A percentile compares a stretch with the other conserved stretches of the same genome.
Evolutionary conservation across 768 basidiomycete genomes (phyloP).

Genomic region (Mycena rebaudengoi): DNA sequence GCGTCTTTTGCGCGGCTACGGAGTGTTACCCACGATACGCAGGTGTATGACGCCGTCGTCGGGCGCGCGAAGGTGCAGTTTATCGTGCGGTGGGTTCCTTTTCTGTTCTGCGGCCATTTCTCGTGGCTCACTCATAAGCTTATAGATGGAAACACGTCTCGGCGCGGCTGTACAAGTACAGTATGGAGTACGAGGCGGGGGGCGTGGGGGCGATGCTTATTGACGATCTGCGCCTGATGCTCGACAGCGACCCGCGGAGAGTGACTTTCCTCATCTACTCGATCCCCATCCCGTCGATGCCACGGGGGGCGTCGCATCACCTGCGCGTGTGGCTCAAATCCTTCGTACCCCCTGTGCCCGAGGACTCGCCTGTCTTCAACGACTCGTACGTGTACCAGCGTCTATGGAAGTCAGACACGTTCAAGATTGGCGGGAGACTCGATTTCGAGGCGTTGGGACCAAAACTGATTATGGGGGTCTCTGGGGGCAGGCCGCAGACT

Average conservation of each 20-base stretch:
- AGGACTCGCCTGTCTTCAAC: slow-evolving; percentile 33
- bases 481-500: slow-evolving; percentile 49
- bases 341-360: slow-evolving; percentile 49
- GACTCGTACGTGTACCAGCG: slow-evolving; percentile 70
- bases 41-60: slow-evolving; percentile 63
- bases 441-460: slow-evolving; percentile 60
- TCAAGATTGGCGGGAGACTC: slow-evolving; percentile 66
- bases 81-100: slow-evolving; percentile 53
- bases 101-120: background rate
- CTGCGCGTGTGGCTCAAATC: slow-evolving; percentile 67
- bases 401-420: slow-evolving; percentile 69
- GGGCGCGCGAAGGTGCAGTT: slow-evolving; percentile 67
- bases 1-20: slow-evolving; percentile 64
- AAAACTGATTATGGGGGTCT: slow-evolving; percentile 60
- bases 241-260: slow-evolving; percentile 62
- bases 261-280: slow-evolving; percentile 70
- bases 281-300: slow-evolving; percentile 62
- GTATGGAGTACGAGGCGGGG: slow-evolving; percentile 71
- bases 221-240: slow-evolving; percentile 57
- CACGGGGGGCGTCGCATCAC: slow-evolving; percentile 66
- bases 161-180: slow-evolving; percentile 58
- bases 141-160: slow-evolving; percentile 59
- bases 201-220: slow-evolving; percentile 66
- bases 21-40: slow-evolving; percentile 49
- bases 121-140: background rate